Evolutionary conservation across 768 basidiomycete species (phyloP), one percentile per base, ranked within the genome.

Genomic region (Trametes villosa): DNA sequence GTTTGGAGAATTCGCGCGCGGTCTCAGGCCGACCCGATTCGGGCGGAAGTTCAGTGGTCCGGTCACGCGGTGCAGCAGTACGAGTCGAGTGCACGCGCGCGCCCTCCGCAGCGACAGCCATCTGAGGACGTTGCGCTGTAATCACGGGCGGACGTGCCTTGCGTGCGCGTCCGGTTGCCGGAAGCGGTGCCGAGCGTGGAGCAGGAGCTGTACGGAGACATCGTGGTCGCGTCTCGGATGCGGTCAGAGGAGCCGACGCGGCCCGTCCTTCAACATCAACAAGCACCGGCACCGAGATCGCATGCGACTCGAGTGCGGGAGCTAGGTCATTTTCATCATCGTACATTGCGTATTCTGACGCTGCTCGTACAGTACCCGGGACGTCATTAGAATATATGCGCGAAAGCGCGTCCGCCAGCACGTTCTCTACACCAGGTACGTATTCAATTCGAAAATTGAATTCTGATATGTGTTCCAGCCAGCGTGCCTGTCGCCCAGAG

Each of bases 361-460:
- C 40, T 0, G 70, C 67, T 3, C 72, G 63, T 1, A 71, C 65
- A 0, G 63, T 64, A 0, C 69, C 70, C 2, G 63, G 51, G 0
- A 54, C 13, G 24, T 72, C 70, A 42, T 68, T 58, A 3, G 62
- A 59, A 42, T 51, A 51, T 20, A 51, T 51, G 0, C 65, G 55
- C 0, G 69, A 72, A 1, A 70, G 42, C 0, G 65, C 66, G 47
- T 77, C 72, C 0, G 72, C 72, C 0, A 75, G 44, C 0, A 64
- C 27, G 50, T 77, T 77, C 4, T 64, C 52, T 0, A 46, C 54
- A 0, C 76, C 76, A 0, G 68, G 71, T 7, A 77, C 33, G 29
- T 77, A 75, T 1, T 61, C 26, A 4, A 77, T 63, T 1, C 44
- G 38, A 22, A 75, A 76, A 29, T 75, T 66, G 31, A 71, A 77